A percentile compares a stretch with the other conserved stretches of the same genome.
These are phyloP conservation scores for Thielaviopsis euricoi DNA, from an alignment of 2,329 filamentous ascomycete species.

Conservation along the genomic window DNA sequence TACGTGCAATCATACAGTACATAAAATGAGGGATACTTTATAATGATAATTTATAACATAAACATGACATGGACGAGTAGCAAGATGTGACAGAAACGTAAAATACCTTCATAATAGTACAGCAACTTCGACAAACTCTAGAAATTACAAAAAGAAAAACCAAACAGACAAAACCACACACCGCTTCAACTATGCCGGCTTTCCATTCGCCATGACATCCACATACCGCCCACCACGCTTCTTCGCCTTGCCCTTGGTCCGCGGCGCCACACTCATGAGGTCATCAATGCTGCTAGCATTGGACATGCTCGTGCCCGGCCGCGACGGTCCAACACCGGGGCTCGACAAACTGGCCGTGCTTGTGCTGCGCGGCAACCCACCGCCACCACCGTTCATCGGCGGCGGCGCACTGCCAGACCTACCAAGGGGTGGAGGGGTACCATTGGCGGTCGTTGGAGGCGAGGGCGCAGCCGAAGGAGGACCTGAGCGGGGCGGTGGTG, in stretches of 20 bases:
- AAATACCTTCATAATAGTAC: background rate
- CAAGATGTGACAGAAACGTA: background rate
- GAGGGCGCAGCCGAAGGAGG: constrained; percentile 33
- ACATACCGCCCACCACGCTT: constrained; percentile 83
- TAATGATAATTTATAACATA: background rate
- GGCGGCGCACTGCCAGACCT: constrained; percentile 19
- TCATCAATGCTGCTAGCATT: constrained; percentile 94
- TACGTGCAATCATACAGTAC: constrained; percentile 28
- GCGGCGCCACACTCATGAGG: constrained; percentile 58
- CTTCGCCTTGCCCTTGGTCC: constrained; percentile 52
- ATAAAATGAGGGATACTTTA: background rate
- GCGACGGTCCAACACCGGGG: constrained; percentile 39
- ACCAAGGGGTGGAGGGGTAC: constrained; percentile 20
- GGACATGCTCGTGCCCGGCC: constrained; percentile 69
- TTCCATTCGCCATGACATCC: constrained; percentile 71
- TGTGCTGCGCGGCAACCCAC: constrained; percentile 4
- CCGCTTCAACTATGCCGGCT: background rate
- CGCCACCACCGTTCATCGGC: constrained; percentile 15
- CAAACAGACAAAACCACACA: background rate
- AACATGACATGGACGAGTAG: background rate
- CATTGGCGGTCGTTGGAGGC: constrained; percentile 30
- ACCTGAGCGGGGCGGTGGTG: constrained; percentile 56
- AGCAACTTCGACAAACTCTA: background rate
- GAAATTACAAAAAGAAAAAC: background rate
- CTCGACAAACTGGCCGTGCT: constrained; percentile 6